Conservation (phyloP, 2,329 filamentous ascomycete genomes). For the Sporothrix brunneoviolacea region DNA sequence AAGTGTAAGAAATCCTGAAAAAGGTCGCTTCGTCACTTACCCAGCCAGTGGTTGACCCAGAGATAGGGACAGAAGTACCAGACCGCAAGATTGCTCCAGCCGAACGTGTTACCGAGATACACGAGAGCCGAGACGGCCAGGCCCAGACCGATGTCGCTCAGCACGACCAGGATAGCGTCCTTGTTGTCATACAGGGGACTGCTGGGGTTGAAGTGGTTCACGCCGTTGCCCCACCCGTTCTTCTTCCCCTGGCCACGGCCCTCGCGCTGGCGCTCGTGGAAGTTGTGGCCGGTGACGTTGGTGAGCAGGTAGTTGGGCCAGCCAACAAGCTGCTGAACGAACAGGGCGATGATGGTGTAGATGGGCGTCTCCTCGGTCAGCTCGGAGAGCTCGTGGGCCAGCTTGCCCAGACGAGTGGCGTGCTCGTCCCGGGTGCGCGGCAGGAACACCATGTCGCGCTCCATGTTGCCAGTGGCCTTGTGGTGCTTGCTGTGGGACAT, state of each 20-base stretch:
- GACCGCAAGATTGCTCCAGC: constrained; percentile 78
- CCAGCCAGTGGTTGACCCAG: constrained; percentile 99
- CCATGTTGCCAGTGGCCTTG: constrained; percentile 96
- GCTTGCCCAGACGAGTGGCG: constrained; percentile 64
- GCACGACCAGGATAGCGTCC: constrained; percentile 77
- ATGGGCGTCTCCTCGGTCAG: constrained; percentile 92
- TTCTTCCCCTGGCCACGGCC: constrained; percentile 88
- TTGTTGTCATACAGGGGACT: constrained; percentile 89
- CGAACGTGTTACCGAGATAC: constrained; percentile 68
- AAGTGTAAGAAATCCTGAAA: too few species aligned
- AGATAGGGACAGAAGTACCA: constrained; percentile 96
- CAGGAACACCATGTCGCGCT: constrained; percentile 99
- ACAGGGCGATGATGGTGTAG: constrained; percentile 63
- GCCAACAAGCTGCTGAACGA: constrained; percentile 82
- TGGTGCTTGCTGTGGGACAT: constrained; percentile 99
- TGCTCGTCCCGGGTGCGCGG: constrained; percentile 82
- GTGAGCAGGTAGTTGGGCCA: constrained; percentile 87
- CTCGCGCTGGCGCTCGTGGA: constrained; percentile 84
- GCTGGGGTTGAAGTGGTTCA: constrained; percentile 89
- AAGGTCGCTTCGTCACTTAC: too few species aligned
- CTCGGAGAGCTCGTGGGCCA: constrained; percentile 78
- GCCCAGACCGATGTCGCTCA: constrained; percentile 77
- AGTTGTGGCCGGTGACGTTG: constrained; percentile 96
- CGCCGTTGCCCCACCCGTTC: constrained; percentile 72
- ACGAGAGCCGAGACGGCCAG: constrained; percentile 57